Base-by-base conservation (phyloP, 176 grass and related monocot species). In the Raddia distichophylla region DNA sequence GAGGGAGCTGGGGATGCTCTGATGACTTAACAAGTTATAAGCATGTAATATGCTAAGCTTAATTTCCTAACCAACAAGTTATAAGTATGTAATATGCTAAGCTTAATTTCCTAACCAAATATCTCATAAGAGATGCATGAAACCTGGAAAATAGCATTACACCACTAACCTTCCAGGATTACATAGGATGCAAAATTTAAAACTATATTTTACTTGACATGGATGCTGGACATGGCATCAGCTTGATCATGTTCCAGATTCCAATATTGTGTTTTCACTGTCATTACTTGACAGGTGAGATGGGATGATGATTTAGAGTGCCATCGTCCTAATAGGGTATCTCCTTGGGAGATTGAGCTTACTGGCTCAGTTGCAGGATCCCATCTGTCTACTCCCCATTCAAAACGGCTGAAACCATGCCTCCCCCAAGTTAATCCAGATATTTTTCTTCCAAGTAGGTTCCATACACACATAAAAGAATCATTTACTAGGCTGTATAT, bases 301-400 rank as follows among this genome's bases (percentile, higher is more conserved):
- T 98, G 95, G 92, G 95, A 98, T 40, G 92, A 87, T 75, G 88
- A 88, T 64, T 84, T 80, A 55, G 88, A 91, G 77, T 71, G 58
- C 48, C 77, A 27, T 76, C 76, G 67, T 16, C 83, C 73, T 49
- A 89, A 82, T 89, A 84, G 88, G 74, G 83, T 98, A 22, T 98
- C 95, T 69, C 95, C 95, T 88, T 98, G 95, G 95, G 95, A 98
- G 88, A 82, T 98, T 86, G 92, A 94, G 77, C 70, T 86, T 74
- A 91, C 53, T 35, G 81, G 88, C 83, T 80, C 84, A 6, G 55
- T 83, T 91, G 80, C 87, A 54, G 85, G 91, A 77, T 89, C 88
- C 61, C 85, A 84, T 80, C 49, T 89, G 32, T 77, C 76, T 5
- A 10, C 75, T 67, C 66, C 86, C 62, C 73, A 71, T 67, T 86